Percentiles rank a stretch among this genome's conserved stretches.
Conservation (phyloP, 2,329 filamentous ascomycete species). For the Aspergillus fumigatiaffinis region DNA sequence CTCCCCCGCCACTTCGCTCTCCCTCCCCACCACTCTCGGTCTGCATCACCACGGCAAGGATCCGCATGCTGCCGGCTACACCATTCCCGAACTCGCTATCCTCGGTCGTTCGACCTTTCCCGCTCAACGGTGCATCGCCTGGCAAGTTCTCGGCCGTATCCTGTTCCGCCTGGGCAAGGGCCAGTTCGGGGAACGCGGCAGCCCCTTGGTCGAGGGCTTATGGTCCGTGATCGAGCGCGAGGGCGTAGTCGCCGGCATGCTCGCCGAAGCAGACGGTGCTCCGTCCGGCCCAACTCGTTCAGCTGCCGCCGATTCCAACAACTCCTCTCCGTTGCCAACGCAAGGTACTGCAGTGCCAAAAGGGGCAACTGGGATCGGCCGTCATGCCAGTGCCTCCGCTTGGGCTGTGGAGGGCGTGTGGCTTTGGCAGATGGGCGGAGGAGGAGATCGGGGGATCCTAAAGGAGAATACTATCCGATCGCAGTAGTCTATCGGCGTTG, state of each 20-base stretch:
- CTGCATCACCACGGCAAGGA: conserved; percentile 92
- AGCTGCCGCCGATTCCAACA: conserved; percentile 28
- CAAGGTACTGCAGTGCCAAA: neutral
- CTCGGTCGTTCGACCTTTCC: conserved; percentile 78
- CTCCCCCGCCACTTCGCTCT: conserved; percentile 68
- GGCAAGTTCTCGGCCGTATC: conserved; percentile 82
- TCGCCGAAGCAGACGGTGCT: conserved; percentile 66
- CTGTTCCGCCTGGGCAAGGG: conserved; percentile 78
- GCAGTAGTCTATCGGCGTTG: conserved; percentile 10
- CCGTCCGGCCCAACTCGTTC: conserved; percentile 17
- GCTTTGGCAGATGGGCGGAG: conserved; percentile 73
- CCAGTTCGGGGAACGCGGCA: conserved; percentile 59
- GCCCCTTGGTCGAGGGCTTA: conserved; percentile 68
- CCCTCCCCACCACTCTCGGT: conserved; percentile 71
- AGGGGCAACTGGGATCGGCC: conserved; percentile 28
- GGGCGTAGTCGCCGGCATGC: conserved; percentile 69
- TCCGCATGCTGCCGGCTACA: conserved; percentile 92
- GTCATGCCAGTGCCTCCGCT: conserved; percentile 74
- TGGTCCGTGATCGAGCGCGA: conserved; percentile 78
- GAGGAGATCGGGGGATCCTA: conserved; percentile 40
- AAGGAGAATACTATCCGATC: conserved; percentile 32
- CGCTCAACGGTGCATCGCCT: conserved; percentile 84
- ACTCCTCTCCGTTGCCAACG: neutral
- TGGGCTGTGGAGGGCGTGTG: conserved; percentile 89
- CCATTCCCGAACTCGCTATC: conserved; percentile 77